phyloP scores from a whole-genome alignment of 495 filamentous ascomycete species.

The Aspergillus nidulans region DNA sequence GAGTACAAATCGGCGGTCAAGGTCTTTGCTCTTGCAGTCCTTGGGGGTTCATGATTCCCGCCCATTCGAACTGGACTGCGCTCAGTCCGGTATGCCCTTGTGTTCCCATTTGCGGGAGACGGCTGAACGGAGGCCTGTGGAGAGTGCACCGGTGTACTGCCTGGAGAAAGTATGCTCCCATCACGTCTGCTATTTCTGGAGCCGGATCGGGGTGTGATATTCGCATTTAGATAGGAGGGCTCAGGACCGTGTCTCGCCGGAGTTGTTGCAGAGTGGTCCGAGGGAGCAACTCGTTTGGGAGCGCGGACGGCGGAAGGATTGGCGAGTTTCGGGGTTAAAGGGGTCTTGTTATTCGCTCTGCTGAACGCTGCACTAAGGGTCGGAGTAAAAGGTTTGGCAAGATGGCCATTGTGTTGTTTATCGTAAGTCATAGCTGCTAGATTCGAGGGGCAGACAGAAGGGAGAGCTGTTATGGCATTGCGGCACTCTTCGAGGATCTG shows the following conservation, averaged over 20 bases:
- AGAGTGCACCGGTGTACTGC: conserved; percentile 41
- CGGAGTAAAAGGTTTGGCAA: conserved; percentile 47
- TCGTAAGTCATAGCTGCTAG: conserved; percentile 48
- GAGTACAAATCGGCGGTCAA: conserved; percentile 29
- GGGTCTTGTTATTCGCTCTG: conserved; percentile 34
- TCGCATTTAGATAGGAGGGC: conserved; percentile 54
- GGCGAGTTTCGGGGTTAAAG: conserved; percentile 50
- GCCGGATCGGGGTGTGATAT: conserved; percentile 69
- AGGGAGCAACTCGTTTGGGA: conserved; percentile 34
- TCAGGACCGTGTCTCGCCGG: conserved; percentile 35
- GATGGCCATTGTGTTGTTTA: conserved; percentile 45
- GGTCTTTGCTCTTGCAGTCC: conserved; percentile 34
- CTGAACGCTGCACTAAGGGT: conserved; percentile 45
- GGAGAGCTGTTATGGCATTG: conserved; percentile 42
- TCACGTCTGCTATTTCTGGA: conserved; percentile 63
- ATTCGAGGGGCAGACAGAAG: conserved; percentile 25
- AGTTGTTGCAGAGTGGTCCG: conserved; percentile 27
- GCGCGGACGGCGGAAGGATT: conserved; percentile 32
- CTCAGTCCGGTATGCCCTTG: conserved; percentile 29
- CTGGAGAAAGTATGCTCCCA: conserved; percentile 57
- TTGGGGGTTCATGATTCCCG: conserved; percentile 28
- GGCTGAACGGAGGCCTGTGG: conserved; percentile 30
- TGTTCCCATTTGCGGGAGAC: conserved; percentile 22
- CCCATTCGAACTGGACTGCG: conserved; percentile 35
- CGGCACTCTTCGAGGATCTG: conserved; percentile 25